Evolutionary conservation across 768 basidiomycete genomes (phyloP), one percentile per base, ranked within the genome.

Genomic region (Rickenella mellea): DNA sequence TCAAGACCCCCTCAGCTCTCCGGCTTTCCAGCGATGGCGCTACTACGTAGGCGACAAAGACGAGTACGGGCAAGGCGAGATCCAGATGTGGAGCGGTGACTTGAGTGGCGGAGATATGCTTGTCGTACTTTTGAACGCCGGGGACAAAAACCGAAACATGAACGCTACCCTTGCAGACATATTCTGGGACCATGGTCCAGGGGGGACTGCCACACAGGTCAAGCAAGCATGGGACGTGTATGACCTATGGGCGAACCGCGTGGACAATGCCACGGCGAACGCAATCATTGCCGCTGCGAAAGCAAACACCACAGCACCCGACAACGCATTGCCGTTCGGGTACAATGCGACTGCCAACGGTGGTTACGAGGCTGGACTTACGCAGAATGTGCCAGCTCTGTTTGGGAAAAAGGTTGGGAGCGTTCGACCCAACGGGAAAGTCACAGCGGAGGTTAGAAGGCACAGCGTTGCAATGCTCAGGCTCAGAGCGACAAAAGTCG

Each of bases 151-250:
- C 15, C 40, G 40, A 15, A 20, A 5, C 14, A 41, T 41, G 40
- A 41, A 41, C 40, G 40, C 40, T 6, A 41, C 40, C 15, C 40
- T 41, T 28, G 40, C 27, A 21, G 40, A 41, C 26, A 41, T 41
- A 3, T 41, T 41, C 27, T 41, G 40, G 40, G 17, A 27, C 11
- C 27, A 41, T 12, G 40, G 40, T 2, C 40, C 40, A 41, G 40
- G 40, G n/a, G 40, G 40, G 6, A 27, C 28, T 2, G 40, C 40
- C 2, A 21, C 25, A 11, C 40, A 41, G 27, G 26, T 41, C 5
- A 25, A 41, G 19, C 40, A 41, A 12, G 40, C 40, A 6, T 41
- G 40, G 40, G 40, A 41, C 15, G 19, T 41, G 2, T 41, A 41
- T 28, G 40, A 41, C 27, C 14, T 41, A 3, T 41, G 40, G 40